These are phyloP conservation scores for Ceratobasidium sp. DNA, from an alignment of 1,284 basidiomycete genomes.

Conservation along the genomic window DNA sequence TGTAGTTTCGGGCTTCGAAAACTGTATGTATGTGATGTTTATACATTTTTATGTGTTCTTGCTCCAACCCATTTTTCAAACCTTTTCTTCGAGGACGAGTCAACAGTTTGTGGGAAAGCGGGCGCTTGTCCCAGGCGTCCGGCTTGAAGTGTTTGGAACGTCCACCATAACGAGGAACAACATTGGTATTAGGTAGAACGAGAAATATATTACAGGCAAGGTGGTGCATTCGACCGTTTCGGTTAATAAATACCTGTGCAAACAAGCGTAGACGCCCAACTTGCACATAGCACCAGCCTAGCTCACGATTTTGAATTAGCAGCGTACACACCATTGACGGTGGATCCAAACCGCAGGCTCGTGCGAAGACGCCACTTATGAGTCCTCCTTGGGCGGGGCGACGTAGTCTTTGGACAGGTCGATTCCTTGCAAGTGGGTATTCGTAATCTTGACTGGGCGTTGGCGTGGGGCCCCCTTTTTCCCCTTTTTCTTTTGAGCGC, in stretches of 20 bases:
- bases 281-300: too few species aligned
- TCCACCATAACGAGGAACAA: not conserved
- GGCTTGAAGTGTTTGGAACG: too few species aligned
- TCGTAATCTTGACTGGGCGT: constrained; percentile 83
- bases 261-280: too few species aligned
- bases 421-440: constrained; percentile 85
- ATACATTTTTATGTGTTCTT: not conserved
- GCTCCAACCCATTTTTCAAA: too few species aligned
- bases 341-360: not conserved
- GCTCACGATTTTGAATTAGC: too few species aligned
- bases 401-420: constrained; percentile 74
- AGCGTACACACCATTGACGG: too few species aligned
- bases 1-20: not conserved
- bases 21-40: not conserved
- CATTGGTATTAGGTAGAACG: not conserved
- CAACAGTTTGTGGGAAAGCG: too few species aligned
- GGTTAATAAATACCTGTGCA: too few species aligned
- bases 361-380: not conserved
- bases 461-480: constrained; percentile 80
- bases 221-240: not conserved
- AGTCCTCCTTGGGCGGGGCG: constrained; percentile 36
- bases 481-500: constrained; percentile 77
- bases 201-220: not conserved
- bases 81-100: too few species aligned
- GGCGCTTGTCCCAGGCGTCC: too few species aligned